Base-by-base conservation (phyloP, 2,329 filamentous ascomycete species). In the Fusarium transvaalense region DNA sequence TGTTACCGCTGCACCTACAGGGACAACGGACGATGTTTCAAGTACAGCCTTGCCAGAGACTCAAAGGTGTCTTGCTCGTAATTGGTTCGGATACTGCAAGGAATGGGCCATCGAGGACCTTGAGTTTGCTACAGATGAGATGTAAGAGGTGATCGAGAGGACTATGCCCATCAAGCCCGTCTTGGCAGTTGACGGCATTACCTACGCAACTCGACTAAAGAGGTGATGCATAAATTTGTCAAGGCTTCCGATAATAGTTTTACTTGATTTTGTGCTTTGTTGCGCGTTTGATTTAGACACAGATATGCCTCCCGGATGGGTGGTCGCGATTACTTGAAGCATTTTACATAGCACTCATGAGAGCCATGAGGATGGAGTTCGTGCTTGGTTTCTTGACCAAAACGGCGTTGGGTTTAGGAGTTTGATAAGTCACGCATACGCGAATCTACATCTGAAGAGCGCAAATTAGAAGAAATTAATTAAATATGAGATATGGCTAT, bases 81-180 rank as follows among this genome's bases (percentile, higher is more conserved):
- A 72, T 62, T 84, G 82, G 81, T 64, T 83, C 23, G 81, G 82
- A 4, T 58, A 76, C 29, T 84, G 83, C 61, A 79, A 79, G 52
- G 76, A 80, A 35, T 80, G 79, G 78, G 73, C 74, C 12, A 64
- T 48, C 10, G 66, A 71, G 3, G 73, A 71, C 8, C 57, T 69
- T 23, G 69, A 71, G 10, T 75, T 73, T 37, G 53, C 67, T 19
- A 74, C 73, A n/a, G 77, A 78, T 32, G 77, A 79, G 67, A 78
- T 80, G 47, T 78, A 70, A 54, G 21, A 39, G 14, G 17, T 38
- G 46, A 27, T 47, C 27, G 27, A 31, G 21, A 37, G 21, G 19
- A 45, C 13, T 21, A 10, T n/a, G 32, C 17, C n/a, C 9, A 12
- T 29, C 37, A 13, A 31, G 15, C 12, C 7, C 17, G 27, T 13